Conservation (phyloP, 805 yeast genomes). For the Lipomyces kockii region DNA sequence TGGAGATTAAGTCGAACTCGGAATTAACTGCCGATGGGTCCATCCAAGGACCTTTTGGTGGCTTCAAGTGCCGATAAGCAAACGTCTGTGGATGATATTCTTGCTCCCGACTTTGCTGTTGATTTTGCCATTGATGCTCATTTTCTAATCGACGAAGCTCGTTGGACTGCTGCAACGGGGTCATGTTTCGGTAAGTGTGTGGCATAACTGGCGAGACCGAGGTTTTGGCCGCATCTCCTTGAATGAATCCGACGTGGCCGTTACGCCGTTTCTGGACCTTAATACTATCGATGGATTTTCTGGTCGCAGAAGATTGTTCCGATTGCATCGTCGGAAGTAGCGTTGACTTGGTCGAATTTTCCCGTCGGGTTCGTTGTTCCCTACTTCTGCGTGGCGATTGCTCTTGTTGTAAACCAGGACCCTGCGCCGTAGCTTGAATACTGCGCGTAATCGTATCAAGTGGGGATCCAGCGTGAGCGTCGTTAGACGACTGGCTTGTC, state of each 20-base stretch:
- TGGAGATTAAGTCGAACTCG: slow-evolving; percentile 3
- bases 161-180: slow-evolving; percentile 15
- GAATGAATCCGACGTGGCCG: not conserved
- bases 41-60: slow-evolving; percentile 10
- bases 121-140: slow-evolving; percentile 26
- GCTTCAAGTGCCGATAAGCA: not conserved
- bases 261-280: not conserved
- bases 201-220: not conserved
- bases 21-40: slow-evolving; percentile 17
- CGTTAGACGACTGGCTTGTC: not conserved
- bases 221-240: not conserved
- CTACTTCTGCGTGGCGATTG: not conserved
- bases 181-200: slow-evolving; percentile 4
- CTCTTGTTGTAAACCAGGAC: not conserved
- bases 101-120: not conserved
- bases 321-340: not conserved
- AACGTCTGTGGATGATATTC: not conserved
- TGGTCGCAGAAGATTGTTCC: not conserved
- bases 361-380: not conserved
- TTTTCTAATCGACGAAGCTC: slow-evolving; percentile 17
- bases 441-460: not conserved
- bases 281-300: not conserved
- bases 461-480: not conserved
- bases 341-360: not conserved
- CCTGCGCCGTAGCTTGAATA: not conserved